Conservation (phyloP, 768 basidiomycete genomes). For the Mycena filopes region DNA sequence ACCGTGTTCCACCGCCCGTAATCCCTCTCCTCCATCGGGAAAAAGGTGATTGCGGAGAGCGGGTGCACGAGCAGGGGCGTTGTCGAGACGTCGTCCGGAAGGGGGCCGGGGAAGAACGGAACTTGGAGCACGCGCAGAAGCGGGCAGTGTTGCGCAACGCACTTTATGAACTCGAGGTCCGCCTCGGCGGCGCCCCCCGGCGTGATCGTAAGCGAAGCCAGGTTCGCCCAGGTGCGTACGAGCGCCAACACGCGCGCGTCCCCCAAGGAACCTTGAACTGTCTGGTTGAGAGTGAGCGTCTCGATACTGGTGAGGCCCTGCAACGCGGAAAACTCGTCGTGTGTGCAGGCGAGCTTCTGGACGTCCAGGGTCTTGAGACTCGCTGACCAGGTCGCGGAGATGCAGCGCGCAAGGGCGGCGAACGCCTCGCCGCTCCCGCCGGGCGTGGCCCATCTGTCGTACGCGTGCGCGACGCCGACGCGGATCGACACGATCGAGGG, state of each 20-base stretch:
- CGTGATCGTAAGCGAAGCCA: background rate
- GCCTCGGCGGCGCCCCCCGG: background rate
- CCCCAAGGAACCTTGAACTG: background rate
- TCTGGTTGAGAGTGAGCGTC: background rate
- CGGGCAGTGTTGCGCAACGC: conserved; percentile 6
- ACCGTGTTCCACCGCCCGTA: background rate
- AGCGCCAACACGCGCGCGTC: background rate
- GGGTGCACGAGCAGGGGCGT: background rate
- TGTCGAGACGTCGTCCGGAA: background rate
- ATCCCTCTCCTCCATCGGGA: background rate
- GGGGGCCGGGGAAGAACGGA: background rate
- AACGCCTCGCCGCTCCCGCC: background rate
- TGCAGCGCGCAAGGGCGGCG: background rate
- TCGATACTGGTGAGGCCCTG: background rate
- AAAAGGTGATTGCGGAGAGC: background rate
- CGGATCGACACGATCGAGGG: background rate
- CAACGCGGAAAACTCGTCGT: background rate
- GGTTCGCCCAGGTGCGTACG: background rate
- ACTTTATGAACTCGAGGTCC: conserved; percentile 4
- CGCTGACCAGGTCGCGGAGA: background rate
- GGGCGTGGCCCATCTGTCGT: background rate
- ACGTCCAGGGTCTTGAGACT: background rate
- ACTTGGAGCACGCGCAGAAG: background rate
- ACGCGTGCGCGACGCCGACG: background rate
- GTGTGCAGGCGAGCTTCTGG: background rate